These are phyloP conservation scores for Phaseolus lunatus DNA, from an alignment of 306 rosid species.

Conservation along the genomic window DNA sequence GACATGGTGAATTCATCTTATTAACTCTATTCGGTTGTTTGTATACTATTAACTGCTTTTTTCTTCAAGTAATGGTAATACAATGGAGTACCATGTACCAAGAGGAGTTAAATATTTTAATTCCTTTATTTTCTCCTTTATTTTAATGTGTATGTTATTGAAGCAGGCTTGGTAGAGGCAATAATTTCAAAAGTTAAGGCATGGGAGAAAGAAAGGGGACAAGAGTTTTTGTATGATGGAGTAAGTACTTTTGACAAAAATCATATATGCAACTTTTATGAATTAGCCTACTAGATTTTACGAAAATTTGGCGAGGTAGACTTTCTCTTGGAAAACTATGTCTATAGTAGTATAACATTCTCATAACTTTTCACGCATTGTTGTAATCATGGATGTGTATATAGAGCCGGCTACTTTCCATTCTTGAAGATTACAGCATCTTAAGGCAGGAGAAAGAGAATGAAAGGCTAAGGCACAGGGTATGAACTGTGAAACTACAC, in stretches of 20 bases:
- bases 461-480: conserved; percentile 74
- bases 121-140: neutral
- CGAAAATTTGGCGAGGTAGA: neutral
- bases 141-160: conserved; percentile 14
- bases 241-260: conserved; percentile 57
- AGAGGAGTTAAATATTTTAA: conserved; percentile 16
- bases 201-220: conserved; percentile 77
- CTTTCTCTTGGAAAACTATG: conserved; percentile 6
- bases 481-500: conserved; percentile 35
- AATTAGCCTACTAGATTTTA: neutral
- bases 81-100: neutral
- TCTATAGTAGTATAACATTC: neutral
- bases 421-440: conserved; percentile 65
- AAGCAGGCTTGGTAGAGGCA: conserved; percentile 72
- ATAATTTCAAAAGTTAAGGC: conserved; percentile 63
- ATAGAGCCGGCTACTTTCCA: conserved; percentile 62
- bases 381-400: conserved; percentile 32
- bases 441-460: conserved; percentile 75
- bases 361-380: neutral
- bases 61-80: neutral
- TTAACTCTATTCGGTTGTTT: neutral
- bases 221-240: conserved; percentile 67
- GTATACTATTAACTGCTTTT: neutral
- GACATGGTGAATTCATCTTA: neutral
- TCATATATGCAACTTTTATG: neutral